Evolutionary conservation across 345 rosid genomes (phyloP).

Genomic region (Citrus sinensis): DNA sequence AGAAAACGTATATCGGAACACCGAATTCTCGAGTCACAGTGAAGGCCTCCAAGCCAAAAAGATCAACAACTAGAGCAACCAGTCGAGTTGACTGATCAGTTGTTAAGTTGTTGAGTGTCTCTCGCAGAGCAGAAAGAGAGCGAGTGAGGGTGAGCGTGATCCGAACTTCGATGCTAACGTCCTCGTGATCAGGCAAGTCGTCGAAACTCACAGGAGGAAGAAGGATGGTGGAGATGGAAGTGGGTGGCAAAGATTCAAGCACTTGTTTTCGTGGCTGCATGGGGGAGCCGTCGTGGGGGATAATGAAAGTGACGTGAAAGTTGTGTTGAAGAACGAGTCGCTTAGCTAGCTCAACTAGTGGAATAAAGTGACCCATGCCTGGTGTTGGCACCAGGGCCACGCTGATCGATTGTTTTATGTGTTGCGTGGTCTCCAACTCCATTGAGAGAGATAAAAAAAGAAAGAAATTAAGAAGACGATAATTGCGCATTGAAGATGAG

Average conservation of each 20-base stretch:
- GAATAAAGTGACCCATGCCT: constrained; percentile 37
- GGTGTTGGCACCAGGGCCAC: constrained; percentile 27
- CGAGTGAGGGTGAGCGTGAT: constrained; percentile 5
- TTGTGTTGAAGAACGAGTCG: constrained; percentile 22
- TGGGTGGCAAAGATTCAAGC: constrained; percentile 15
- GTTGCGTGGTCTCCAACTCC: background rate
- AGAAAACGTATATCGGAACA: constrained; percentile 13
- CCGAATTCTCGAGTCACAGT: constrained; percentile 20
- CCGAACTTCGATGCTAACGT: constrained; percentile 15
- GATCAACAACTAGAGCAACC: constrained; percentile 25
- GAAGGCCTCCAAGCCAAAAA: constrained; percentile 20
- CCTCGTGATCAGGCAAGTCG: constrained; percentile 15
- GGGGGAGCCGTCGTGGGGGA: constrained; percentile 24
- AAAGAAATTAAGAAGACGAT: no score
- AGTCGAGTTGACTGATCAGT: background rate
- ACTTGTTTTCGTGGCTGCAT: constrained; percentile 16
- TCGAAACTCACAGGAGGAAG: constrained; percentile 30
- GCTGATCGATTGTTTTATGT: background rate
- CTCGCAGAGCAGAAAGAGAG: constrained; percentile 16
- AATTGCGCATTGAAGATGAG: no score
- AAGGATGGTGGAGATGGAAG: constrained; percentile 17
- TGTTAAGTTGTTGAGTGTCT: background rate
- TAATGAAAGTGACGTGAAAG: constrained; percentile 21
- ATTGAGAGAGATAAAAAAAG: no score
- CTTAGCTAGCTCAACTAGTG: constrained; percentile 29